These are phyloP conservation scores for Athelia psychrophila DNA, from an alignment of 1,284 basidiomycete genomes.

Conservation along the genomic window DNA sequence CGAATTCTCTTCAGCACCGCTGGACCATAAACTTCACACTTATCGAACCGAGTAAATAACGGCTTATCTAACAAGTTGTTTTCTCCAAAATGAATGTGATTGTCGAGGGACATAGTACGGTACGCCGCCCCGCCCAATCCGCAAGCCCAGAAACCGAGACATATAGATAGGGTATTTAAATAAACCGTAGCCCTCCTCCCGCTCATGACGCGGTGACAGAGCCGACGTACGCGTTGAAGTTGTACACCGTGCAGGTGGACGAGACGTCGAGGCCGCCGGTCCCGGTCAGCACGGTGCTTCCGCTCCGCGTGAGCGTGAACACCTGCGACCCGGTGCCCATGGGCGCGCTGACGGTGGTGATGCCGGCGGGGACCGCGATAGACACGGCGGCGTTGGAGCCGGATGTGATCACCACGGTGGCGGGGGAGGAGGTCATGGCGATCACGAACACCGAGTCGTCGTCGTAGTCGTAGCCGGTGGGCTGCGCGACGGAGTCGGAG, in stretches of 20 bases:
- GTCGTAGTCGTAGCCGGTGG: conserved; percentile 26
- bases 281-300: conserved; percentile 49
- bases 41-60: too few species aligned
- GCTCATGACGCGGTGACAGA: background rate
- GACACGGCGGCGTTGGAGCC: conserved; percentile 41
- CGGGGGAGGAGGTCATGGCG: conserved; percentile 58
- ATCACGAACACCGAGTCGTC: conserved; percentile 64
- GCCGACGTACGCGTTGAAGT: conserved; percentile 64
- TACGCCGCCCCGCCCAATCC: too few species aligned
- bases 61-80: too few species aligned
- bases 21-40: too few species aligned
- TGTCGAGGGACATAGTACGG: too few species aligned
- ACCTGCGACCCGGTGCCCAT: conserved; percentile 59
- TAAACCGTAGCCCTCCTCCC: too few species aligned
- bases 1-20: too few species aligned
- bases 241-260: conserved; percentile 50
- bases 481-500: background rate
- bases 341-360: conserved; percentile 63
- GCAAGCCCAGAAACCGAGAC: too few species aligned
- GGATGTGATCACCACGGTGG: conserved; percentile 49
- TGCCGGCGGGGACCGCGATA: conserved; percentile 54
- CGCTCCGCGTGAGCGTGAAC: conserved; percentile 52
- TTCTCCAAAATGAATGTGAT: too few species aligned
- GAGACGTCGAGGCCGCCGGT: conserved; percentile 50
- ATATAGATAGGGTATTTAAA: too few species aligned